These are phyloP conservation scores for Nemania sp. DNA, from an alignment of 2,329 filamentous ascomycete species.

Conservation along the genomic window DNA sequence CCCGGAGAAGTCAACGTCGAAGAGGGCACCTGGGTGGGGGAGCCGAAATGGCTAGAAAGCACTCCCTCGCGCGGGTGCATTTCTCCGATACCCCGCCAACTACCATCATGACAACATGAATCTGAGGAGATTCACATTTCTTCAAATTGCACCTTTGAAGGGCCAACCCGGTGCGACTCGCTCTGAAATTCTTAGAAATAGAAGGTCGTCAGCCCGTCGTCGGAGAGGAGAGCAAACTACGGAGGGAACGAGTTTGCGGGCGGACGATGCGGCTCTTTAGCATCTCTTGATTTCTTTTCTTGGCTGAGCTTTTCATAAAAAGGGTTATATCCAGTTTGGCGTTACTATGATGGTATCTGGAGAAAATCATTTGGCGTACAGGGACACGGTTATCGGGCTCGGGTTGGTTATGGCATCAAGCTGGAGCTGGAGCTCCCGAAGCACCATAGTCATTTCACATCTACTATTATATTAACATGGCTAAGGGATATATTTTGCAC, in stretches of 20 bases:
- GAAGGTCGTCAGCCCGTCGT: not conserved
- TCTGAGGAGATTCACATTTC: not conserved
- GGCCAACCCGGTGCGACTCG: not conserved
- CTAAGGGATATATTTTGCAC: conserved; percentile 16
- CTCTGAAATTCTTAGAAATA: not conserved
- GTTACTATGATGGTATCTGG: not conserved
- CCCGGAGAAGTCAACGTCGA: conserved; percentile 57
- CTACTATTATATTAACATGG: conserved; percentile 1
- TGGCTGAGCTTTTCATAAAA: not conserved
- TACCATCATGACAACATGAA: conserved; percentile 38
- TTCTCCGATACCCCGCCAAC: conserved; percentile 41
- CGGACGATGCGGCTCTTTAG: not conserved
- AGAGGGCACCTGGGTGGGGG: conserved; percentile 42
- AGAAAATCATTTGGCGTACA: conserved; percentile 4
- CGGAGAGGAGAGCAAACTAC: not conserved
- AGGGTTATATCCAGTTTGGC: not conserved
- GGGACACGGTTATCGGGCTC: conserved; percentile 1
- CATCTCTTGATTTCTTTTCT: not conserved
- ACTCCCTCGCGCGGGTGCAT: conserved; percentile 39
- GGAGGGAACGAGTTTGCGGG: not conserved
- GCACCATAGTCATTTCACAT: conserved; percentile 9
- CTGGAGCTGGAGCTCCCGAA: not conserved
- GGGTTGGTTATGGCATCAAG: not conserved
- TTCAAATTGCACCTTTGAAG: not conserved
- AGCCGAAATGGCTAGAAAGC: conserved; percentile 33